A percentile compares a stretch with the other conserved stretches of the same genome.
phyloP scores from a whole-genome alignment of 768 basidiomycete genomes.

The Tulasnella sp. region DNA sequence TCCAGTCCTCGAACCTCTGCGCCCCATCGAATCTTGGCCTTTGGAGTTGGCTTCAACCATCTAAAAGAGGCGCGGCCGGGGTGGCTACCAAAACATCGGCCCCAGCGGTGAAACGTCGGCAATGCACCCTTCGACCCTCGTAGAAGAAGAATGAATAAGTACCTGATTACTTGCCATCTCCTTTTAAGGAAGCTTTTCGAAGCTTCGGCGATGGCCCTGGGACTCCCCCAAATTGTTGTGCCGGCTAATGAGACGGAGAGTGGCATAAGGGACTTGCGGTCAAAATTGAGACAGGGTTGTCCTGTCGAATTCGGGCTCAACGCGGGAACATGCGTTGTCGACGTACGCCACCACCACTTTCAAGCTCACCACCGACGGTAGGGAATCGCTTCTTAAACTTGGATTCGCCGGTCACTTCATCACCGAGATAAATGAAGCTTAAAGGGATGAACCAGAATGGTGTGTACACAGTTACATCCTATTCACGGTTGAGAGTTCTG shows the following conservation, averaged over 20 bases:
- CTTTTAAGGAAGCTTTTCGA: background rate
- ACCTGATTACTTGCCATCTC: background rate
- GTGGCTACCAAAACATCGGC: background rate
- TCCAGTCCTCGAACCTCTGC: background rate
- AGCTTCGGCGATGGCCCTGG: background rate
- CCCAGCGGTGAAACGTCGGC: background rate
- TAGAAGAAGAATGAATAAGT: background rate
- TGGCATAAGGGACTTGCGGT: background rate
- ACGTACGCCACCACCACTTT: background rate
- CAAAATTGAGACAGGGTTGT: background rate
- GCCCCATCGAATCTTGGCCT: background rate
- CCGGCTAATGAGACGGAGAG: background rate
- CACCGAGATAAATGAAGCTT: no score
- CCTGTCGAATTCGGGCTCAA: background rate
- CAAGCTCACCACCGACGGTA: background rate
- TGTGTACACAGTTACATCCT: no score
- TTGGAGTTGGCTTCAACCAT: background rate
- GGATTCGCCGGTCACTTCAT: background rate
- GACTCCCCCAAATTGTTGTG: background rate
- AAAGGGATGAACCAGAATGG: no score
- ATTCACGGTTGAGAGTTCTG: no score
- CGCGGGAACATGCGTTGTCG: background rate
- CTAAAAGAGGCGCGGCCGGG: background rate
- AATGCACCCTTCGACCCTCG: background rate
- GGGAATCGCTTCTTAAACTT: background rate